A percentile compares a stretch with the other conserved stretches of the same genome.
phyloP scores from a whole-genome alignment of 495 filamentous ascomycete species.

The Tuber brumale region DNA sequence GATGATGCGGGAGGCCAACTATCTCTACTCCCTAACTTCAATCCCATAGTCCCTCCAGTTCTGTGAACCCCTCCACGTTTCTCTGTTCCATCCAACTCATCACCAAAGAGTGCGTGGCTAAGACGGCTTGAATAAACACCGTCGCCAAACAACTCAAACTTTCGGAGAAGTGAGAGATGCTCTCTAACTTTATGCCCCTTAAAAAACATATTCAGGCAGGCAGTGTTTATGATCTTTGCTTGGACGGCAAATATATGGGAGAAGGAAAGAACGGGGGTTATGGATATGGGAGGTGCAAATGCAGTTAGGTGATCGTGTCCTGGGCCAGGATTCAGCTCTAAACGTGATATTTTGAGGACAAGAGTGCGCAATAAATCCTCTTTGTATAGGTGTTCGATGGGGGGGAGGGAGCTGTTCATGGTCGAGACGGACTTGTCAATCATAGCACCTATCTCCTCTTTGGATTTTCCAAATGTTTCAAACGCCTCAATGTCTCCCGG shows the following conservation, averaged over 20 bases:
- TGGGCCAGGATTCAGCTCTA: conserved; percentile 4
- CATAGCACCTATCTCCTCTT: conserved; percentile 48
- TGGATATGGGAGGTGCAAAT: conserved; percentile 65
- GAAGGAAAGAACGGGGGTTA: conserved; percentile 68
- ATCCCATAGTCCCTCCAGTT: conserved; percentile 66
- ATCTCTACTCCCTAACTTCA: conserved; percentile 66
- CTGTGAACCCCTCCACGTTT: conserved; percentile 60
- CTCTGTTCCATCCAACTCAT: conserved; percentile 75
- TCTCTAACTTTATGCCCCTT: conserved; percentile 61
- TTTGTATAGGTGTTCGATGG: conserved; percentile 17
- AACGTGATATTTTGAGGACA: conserved; percentile 35
- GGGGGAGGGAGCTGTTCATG: conserved; percentile 29
- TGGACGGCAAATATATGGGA: conserved; percentile 66
- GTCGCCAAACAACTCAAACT: conserved; percentile 77
- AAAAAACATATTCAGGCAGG: conserved; percentile 74
- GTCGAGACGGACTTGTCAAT: conserved; percentile 50
- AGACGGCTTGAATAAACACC: conserved; percentile 74
- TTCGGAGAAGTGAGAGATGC: conserved; percentile 70
- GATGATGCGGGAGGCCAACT: conserved; percentile 91
- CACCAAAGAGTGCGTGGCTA: conserved; percentile 75
- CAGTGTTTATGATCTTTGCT: conserved; percentile 65
- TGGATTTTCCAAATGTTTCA: conserved; percentile 49
- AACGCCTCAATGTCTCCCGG: conserved; percentile 37
- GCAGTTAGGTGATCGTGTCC: conserved; percentile 34
- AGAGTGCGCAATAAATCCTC: conserved; percentile 26